A percentile compares a stretch with the other conserved stretches of the same genome.
Evolutionary conservation across 176 grass and related monocot genomes (phyloP).

Genomic region (Poa pratensis): DNA sequence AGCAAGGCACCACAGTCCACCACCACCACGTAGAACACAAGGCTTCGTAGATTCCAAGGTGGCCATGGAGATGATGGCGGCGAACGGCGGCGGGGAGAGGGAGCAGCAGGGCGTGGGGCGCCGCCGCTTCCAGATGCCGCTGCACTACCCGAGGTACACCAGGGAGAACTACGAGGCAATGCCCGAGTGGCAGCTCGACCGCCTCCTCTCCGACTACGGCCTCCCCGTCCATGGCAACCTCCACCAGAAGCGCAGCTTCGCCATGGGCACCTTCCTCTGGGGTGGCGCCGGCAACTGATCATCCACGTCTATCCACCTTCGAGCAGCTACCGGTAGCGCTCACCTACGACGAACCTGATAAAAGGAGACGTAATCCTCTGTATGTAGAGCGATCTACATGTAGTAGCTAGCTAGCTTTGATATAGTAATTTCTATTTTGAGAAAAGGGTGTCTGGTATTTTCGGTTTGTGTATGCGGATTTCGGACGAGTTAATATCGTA

Average conservation of each 20-base stretch:
- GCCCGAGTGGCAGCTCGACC: conserved; percentile 95
- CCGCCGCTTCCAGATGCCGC: conserved; percentile 74
- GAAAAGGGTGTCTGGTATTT: no score
- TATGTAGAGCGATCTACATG: no score
- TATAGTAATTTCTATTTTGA: no score
- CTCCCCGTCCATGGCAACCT: conserved; percentile 59
- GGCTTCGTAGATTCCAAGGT: not conserved
- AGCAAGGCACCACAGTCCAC: not conserved
- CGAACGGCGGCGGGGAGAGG: conserved; percentile 13
- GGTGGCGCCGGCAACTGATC: conserved; percentile 15
- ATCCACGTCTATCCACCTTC: no score
- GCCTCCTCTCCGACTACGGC: conserved; percentile 83
- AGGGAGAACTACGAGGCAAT: conserved; percentile 74
- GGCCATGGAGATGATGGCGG: conserved; percentile 37
- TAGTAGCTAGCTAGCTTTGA: not conserved
- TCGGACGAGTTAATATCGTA: no score
- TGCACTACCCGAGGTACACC: conserved; percentile 84
- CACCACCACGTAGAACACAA: no score
- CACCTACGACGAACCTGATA: no score
- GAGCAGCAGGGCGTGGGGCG: not conserved
- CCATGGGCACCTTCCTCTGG: conserved; percentile 94
- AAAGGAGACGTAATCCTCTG: no score
- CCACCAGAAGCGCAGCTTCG: conserved; percentile 63
- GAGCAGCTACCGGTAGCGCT: no score
- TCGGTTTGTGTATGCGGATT: no score